Conservation (phyloP, 306 rosid species). For the Astragalus glycyphyllos region DNA sequence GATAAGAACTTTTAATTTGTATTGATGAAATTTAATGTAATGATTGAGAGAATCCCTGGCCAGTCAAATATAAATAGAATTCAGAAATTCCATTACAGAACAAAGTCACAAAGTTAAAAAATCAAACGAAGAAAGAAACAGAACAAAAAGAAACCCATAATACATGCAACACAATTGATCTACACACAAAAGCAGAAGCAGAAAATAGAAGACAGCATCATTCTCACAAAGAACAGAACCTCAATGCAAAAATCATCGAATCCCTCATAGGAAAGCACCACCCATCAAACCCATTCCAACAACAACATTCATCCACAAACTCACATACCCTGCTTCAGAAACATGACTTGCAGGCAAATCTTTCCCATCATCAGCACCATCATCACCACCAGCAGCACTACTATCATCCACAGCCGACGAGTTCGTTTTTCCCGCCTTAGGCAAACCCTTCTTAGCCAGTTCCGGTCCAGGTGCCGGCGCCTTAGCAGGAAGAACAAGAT, state of each 20-base stretch:
- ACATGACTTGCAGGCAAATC: conserved; percentile 30
- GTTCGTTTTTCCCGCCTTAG: conserved; percentile 41
- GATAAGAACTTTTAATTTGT: too few relatives aligned
- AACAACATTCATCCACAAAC: conserved; percentile 33
- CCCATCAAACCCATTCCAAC: conserved; percentile 43
- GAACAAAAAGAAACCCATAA: conserved; percentile 19
- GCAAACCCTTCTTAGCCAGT: conserved; percentile 35
- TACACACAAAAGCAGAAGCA: conserved; percentile 10
- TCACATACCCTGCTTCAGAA: conserved; percentile 26
- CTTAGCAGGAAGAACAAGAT: conserved; percentile 58
- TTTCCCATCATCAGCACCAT: conserved; percentile 23
- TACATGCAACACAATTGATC: conserved; percentile 5
- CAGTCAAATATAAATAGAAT: not conserved
- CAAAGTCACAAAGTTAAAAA: conserved; percentile 17
- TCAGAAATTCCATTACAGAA: conserved; percentile 5
- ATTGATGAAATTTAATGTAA: too few relatives aligned
- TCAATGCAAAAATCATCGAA: conserved; percentile 30
- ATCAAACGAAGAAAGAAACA: conserved; percentile 10
- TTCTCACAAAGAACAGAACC: conserved; percentile 16
- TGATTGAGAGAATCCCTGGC: too few relatives aligned
- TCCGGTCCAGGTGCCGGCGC: conserved; percentile 58
- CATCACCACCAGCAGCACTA: not conserved
- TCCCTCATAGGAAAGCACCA: conserved; percentile 30
- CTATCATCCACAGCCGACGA: conserved; percentile 34
- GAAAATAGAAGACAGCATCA: not conserved